Conservation (phyloP, 2,329 filamentous ascomycete species). For the Pseudohalonectria lignicola region DNA sequence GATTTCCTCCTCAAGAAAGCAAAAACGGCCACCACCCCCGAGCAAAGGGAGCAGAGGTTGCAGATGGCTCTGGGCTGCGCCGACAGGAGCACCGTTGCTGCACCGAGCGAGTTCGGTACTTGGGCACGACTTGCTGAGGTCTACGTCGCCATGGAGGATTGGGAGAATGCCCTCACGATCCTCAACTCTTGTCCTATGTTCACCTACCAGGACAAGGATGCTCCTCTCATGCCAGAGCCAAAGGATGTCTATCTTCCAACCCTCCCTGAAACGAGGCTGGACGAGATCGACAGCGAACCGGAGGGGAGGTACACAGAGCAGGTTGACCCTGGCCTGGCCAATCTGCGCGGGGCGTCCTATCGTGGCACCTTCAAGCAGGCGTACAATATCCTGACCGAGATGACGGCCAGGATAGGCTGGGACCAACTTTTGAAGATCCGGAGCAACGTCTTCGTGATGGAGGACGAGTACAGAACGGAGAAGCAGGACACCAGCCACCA, state of each 20-base stretch:
- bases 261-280: constrained; percentile 77
- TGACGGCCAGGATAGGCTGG: constrained; percentile 96
- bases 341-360: constrained; percentile 79
- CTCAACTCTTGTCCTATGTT: constrained; percentile 99
- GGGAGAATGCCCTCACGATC: constrained; percentile 90
- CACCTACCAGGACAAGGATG: constrained; percentile 97
- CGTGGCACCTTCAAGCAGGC: constrained; percentile 94
- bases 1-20: constrained; percentile 86
- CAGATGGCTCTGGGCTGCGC: constrained; percentile 87
- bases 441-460: constrained; percentile 98
- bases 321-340: constrained; percentile 76
- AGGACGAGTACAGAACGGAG: constrained; percentile 93
- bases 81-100: constrained; percentile 87
- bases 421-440: constrained; percentile 89
- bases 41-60: constrained; percentile 54
- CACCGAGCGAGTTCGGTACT: constrained; percentile 92
- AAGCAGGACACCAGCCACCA: constrained; percentile 47
- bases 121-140: constrained; percentile 92
- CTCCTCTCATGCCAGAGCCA: constrained; percentile 87
- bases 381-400: constrained; percentile 87
- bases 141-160: constrained; percentile 88
- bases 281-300: constrained; percentile 91
- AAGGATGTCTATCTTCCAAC: constrained; percentile 80
- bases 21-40: constrained; percentile 36
- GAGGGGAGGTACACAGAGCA: constrained; percentile 72